These are phyloP conservation scores for Podospora pseudopauciseta DNA, from an alignment of 495 filamentous ascomycete species.

Conservation along the genomic window DNA sequence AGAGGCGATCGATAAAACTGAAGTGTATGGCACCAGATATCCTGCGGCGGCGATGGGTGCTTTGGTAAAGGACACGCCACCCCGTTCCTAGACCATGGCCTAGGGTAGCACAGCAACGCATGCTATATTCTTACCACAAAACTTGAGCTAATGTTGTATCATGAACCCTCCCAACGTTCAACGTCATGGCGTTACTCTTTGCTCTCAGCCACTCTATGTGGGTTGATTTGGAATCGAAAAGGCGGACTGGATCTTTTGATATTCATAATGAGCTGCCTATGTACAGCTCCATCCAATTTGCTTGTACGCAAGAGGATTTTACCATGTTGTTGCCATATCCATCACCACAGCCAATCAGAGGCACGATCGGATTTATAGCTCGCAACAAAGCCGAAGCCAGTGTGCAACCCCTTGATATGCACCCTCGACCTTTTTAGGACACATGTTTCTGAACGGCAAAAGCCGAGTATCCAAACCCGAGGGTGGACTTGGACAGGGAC, in stretches of 20 bases:
- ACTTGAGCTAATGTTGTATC: no score
- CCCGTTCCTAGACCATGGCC: neutral
- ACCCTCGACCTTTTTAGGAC: neutral
- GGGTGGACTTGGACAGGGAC: neutral
- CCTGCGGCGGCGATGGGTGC: slow-evolving; percentile 11
- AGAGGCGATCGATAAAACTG: slow-evolving; percentile 8
- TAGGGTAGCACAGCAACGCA: neutral
- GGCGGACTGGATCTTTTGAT: no score
- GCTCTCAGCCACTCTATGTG: no score
- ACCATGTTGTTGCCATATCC: no score
- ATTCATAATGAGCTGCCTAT: no score
- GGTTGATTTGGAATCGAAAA: no score
- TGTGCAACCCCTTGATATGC: neutral
- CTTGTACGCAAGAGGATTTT: no score
- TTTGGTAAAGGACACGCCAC: slow-evolving; percentile 19
- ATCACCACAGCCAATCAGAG: neutral
- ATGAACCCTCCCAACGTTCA: no score
- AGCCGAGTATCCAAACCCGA: neutral
- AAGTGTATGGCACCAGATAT: slow-evolving; percentile 17
- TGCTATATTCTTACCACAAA: no score
- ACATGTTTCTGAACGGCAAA: neutral
- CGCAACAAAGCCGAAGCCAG: neutral
- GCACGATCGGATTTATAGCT: neutral
- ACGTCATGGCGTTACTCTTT: no score
- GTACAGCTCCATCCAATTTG: no score